phyloP scores from a whole-genome alignment of 108 stramenopile species.

The Cyclostephanos tholiformis region DNA sequence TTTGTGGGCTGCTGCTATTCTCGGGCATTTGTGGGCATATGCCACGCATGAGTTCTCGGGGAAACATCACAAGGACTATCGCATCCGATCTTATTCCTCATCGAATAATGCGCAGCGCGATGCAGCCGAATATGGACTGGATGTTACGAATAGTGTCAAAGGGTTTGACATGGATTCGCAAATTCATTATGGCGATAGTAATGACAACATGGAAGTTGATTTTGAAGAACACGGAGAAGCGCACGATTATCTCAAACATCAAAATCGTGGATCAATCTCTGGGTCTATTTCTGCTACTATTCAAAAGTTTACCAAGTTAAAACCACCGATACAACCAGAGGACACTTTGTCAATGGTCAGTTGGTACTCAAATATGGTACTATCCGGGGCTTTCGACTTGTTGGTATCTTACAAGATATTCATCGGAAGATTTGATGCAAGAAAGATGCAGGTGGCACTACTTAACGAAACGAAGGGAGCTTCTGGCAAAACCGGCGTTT shows the following conservation, averaged over 20 bases:
- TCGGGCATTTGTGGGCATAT: slow-evolving; percentile 41
- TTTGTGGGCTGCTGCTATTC: slow-evolving; percentile 30
- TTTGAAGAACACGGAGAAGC: slow-evolving; percentile 17
- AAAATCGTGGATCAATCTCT: slow-evolving; percentile 12
- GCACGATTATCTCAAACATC: background rate
- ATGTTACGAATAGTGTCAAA: slow-evolving; percentile 25
- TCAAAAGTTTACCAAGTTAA: slow-evolving; percentile 38
- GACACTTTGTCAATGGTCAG: slow-evolving; percentile 61
- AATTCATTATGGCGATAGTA: slow-evolving; percentile 4
- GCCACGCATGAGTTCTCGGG: slow-evolving; percentile 45
- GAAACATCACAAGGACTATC: slow-evolving; percentile 40
- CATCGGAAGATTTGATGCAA: slow-evolving; percentile 65
- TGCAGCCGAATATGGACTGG: background rate
- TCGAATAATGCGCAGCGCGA: background rate
- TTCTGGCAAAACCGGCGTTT: slow-evolving; percentile 28
- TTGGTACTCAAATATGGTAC: slow-evolving; percentile 58
- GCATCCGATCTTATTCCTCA: background rate
- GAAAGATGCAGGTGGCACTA: slow-evolving; percentile 58
- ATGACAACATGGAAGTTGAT: slow-evolving; percentile 13
- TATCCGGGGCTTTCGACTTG: slow-evolving; percentile 37
- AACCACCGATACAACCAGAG: slow-evolving; percentile 40
- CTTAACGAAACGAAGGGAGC: slow-evolving; percentile 8
- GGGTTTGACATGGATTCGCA: slow-evolving; percentile 29
- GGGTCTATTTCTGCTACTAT: slow-evolving; percentile 41
- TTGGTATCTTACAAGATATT: slow-evolving; percentile 60